phyloP scores from a whole-genome alignment of 1,284 basidiomycete genomes.

The Inonotus obliquus region DNA sequence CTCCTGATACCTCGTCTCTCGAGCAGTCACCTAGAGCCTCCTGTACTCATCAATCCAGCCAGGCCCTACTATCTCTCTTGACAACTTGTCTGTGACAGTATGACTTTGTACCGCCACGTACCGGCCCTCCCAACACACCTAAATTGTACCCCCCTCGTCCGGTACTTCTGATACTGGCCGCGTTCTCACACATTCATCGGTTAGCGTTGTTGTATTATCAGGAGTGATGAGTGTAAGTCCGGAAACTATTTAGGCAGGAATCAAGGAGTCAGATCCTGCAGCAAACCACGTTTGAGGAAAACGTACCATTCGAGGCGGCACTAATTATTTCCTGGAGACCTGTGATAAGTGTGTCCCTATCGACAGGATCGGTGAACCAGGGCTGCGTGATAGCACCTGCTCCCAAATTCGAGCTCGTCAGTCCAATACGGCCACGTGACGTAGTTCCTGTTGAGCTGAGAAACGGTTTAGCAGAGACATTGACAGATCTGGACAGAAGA shows the following conservation, averaged over 20 bases:
- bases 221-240: slow-evolving; percentile 53
- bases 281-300: background rate
- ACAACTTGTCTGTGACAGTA: too few relatives aligned
- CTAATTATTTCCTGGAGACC: slow-evolving; percentile 46
- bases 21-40: too few relatives aligned
- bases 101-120: too few relatives aligned
- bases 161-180: too few relatives aligned
- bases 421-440: slow-evolving; percentile 58
- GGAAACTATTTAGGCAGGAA: slow-evolving; percentile 34
- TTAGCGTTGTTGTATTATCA: slow-evolving; percentile 49
- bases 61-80: too few relatives aligned
- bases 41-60: too few relatives aligned
- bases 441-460: slow-evolving; percentile 50
- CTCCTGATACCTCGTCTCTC: too few relatives aligned
- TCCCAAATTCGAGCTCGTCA: slow-evolving; percentile 44
- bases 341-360: slow-evolving; percentile 45
- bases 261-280: background rate
- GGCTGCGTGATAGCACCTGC: slow-evolving; percentile 46
- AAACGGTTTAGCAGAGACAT: slow-evolving; percentile 14
- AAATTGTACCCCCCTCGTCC: too few relatives aligned
- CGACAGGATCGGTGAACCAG: slow-evolving; percentile 54
- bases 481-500: background rate
- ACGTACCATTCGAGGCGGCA: slow-evolving; percentile 36
- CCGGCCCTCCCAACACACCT: too few relatives aligned
- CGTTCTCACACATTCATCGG: too few relatives aligned